phyloP scores from a whole-genome alignment of 352 stramenopile genomes.

The Phytopythium chamaehyphon region DNA sequence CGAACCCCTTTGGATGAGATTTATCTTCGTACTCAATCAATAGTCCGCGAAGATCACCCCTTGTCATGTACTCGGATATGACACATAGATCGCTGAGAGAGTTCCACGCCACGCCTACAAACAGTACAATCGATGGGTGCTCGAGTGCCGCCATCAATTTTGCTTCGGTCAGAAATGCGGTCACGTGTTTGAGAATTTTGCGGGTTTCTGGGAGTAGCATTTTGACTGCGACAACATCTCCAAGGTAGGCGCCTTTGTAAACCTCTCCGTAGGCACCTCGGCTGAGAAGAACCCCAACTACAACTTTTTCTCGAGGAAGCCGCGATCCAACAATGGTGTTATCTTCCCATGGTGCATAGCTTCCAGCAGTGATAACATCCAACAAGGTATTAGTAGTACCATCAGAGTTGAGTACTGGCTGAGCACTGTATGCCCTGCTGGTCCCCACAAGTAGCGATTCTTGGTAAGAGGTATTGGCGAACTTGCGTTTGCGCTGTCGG shows the following conservation, averaged over 20 bases:
- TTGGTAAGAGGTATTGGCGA: slow-evolving; percentile 9
- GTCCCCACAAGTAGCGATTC: slow-evolving; percentile 18
- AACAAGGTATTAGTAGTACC: no score
- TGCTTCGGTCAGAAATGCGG: slow-evolving; percentile 23
- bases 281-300: slow-evolving; percentile 19
- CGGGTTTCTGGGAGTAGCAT: slow-evolving; percentile 30
- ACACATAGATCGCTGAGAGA: slow-evolving; percentile 22
- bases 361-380: slow-evolving; percentile 3
- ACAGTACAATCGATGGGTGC: slow-evolving; percentile 34
- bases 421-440: slow-evolving; percentile 6
- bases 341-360: slow-evolving; percentile 30
- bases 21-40: slow-evolving; percentile 19
- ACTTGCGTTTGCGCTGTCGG: slow-evolving; percentile 5
- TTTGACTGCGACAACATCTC: slow-evolving; percentile 21
- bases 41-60: slow-evolving; percentile 9
- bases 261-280: slow-evolving; percentile 26
- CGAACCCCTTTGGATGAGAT: slow-evolving; percentile 22
- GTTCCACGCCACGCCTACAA: slow-evolving; percentile 46
- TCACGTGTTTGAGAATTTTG: slow-evolving; percentile 24
- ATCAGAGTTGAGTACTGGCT: not conserved
- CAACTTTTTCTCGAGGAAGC: slow-evolving; percentile 19
- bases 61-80: slow-evolving; percentile 33
- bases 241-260: slow-evolving; percentile 22
- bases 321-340: slow-evolving; percentile 22
- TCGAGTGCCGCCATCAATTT: slow-evolving; percentile 32